Evolutionary conservation across 352 stramenopile genomes (phyloP), one percentile per base, ranked within the genome.

Genomic region (Globisporangium acanthophoron): DNA sequence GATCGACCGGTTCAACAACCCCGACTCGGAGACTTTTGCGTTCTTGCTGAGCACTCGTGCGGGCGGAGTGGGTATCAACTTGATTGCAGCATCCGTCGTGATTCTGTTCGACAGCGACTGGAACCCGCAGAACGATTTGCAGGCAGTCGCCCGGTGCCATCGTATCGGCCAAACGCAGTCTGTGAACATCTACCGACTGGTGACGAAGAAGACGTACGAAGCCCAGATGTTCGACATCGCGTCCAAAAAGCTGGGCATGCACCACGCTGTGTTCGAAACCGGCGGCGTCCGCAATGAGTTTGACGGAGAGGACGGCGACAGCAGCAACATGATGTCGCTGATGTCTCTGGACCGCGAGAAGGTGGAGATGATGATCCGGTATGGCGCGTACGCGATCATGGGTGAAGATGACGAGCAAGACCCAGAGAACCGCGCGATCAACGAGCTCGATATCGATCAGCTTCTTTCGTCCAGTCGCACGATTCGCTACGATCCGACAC

Each of bases 211-310:
- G 52, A 98, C 96, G 21, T 99, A 99, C 65, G 97, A 99, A 76
- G 94, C 97, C 47, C 96, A 99, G 66, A 99, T 99, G 95, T 99
- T 99, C 80, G 96, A 99, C 56, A 96, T 98, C 61, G 97, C 97
- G 15, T 98, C 86, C 24, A 98, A 98, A 70, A 99, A 99, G 70
- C 80, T 99, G 7, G 97, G 97, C 11, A 94, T 99, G 66, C 96
- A 99, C 70, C 96, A 99, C 61, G 97, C 97, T 37, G 93, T 99
- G 20, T 94, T 99, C 29, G 97, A 98, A 56, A 98, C 96, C 29
- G 85, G 87, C 48, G 86, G 86, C 61, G 85, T 96, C 39, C 85
- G 86, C 18, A 96, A 96, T 45, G 87, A 96, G 52, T 98, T 98
- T 64, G 92, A 96, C 48, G 89, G 96, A 60, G 91, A 98, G 57